Evolutionary conservation across 768 basidiomycete genomes (phyloP).

Genomic region (Mycena epipterygia): DNA sequence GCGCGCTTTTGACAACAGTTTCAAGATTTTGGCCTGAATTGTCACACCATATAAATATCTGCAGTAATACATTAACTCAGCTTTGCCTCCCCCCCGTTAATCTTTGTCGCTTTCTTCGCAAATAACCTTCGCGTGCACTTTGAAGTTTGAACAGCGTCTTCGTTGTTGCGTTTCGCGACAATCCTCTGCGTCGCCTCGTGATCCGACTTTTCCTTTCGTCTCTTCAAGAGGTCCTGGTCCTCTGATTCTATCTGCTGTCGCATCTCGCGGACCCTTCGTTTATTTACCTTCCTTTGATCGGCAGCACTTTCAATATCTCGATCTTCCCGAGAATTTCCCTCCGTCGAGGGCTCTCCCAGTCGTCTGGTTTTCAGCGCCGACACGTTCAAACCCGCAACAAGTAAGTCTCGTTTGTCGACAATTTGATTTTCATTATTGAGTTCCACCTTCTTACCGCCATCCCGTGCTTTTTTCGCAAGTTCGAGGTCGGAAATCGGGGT

Average conservation of each 20-base stretch:
- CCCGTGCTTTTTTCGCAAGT: constrained; percentile 76
- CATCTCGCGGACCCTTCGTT: constrained; percentile 84
- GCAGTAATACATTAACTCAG: constrained; percentile 34
- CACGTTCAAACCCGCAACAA: constrained; percentile 93
- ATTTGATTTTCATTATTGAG: constrained; percentile 98
- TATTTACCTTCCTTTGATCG: constrained; percentile 83
- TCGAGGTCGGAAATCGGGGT: constrained; percentile 78
- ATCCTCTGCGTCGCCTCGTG: constrained; percentile 75
- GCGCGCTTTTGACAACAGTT: constrained; percentile 63
- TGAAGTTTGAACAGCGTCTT: constrained; percentile 78
- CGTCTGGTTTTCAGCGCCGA: constrained; percentile 85
- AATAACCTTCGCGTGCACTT: constrained; percentile 80
- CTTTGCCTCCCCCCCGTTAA: constrained; percentile 39
- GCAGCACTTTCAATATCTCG: constrained; percentile 91
- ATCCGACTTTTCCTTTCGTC: constrained; percentile 71
- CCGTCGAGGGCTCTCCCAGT: constrained; percentile 61
- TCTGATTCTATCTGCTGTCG: constrained; percentile 85
- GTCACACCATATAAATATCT: constrained; percentile 3
- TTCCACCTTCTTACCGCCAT: constrained; percentile 88
- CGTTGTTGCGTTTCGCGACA: constrained; percentile 82
- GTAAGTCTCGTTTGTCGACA: constrained; percentile 93
- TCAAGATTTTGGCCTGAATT: constrained; percentile 44
- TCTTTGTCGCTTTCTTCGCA: constrained; percentile 85
- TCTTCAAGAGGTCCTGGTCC: constrained; percentile 65
- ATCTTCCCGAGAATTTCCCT: constrained; percentile 46